Conservation (phyloP, 1,284 basidiomycete genomes). For the Boletellus sp. region DNA sequence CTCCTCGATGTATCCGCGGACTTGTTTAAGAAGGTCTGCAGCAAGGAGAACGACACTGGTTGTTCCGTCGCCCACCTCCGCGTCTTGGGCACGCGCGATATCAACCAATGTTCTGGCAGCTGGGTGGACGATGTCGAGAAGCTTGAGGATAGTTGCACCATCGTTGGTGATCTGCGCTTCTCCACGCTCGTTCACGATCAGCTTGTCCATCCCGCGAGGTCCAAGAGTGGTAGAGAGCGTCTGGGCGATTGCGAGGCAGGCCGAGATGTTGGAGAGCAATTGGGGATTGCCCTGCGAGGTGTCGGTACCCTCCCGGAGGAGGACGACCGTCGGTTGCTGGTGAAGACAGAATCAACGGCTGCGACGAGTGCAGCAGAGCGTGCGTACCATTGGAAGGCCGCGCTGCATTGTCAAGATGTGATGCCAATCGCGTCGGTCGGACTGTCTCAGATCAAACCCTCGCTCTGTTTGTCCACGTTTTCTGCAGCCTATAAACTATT, state of each 20-base stretch:
- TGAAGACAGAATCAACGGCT: constrained; percentile 17
- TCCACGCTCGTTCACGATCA: constrained; percentile 89
- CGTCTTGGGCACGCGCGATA: constrained; percentile 96
- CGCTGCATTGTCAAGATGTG: constrained; percentile 62
- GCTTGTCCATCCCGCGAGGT: constrained; percentile 97
- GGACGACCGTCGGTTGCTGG: constrained; percentile 93
- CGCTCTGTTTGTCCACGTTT: constrained; percentile 13
- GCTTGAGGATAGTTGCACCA: constrained; percentile 95
- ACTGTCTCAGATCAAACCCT: background rate
- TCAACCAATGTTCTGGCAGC: constrained; percentile 96
- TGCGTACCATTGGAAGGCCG: constrained; percentile 61
- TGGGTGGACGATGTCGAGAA: constrained; percentile 97
- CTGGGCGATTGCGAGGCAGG: constrained; percentile 87
- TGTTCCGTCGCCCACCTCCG: constrained; percentile 97
- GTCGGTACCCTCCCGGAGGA: constrained; percentile 94
- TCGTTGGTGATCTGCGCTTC: constrained; percentile 98
- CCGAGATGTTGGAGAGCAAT: constrained; percentile 93
- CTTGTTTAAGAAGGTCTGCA: constrained; percentile 92
- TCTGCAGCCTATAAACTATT: background rate
- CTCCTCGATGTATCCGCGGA: constrained; percentile 91
- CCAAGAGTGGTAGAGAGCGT: constrained; percentile 95
- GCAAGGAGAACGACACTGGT: constrained; percentile 94
- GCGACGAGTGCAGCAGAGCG: background rate
- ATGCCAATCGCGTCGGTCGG: background rate
- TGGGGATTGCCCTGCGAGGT: constrained; percentile 94